phyloP scores from a whole-genome alignment of 2,329 filamentous ascomycete species.

The Myriosclerotinia scirpicola region DNA sequence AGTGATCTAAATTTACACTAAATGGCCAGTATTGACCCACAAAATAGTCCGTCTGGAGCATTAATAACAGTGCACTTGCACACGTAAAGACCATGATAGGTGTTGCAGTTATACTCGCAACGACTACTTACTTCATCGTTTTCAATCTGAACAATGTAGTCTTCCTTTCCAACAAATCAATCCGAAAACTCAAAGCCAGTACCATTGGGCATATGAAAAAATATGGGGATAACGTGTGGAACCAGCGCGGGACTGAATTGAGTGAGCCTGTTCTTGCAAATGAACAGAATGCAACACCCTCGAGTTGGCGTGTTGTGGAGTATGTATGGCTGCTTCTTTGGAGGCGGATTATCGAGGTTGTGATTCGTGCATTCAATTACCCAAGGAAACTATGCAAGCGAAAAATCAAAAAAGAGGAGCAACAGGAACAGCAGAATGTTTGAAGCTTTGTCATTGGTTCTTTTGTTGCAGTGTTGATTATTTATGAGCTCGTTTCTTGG shows the following conservation, averaged over 20 bases:
- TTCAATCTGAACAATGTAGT: no score
- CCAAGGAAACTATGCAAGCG: background rate
- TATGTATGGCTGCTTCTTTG: background rate
- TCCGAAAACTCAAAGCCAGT: no score
- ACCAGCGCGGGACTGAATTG: background rate
- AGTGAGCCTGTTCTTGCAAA: background rate
- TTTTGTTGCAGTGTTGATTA: background rate
- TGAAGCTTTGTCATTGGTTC: background rate
- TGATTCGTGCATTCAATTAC: background rate
- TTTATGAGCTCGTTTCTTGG: background rate
- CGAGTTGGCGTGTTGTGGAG: background rate
- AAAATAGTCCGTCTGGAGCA: no score
- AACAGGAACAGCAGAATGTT: background rate
- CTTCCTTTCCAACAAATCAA: no score
- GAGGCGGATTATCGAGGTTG: background rate
- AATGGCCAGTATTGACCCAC: no score
- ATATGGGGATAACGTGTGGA: background rate
- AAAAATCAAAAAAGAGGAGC: background rate
- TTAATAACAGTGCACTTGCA: no score
- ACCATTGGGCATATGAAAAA: no score
- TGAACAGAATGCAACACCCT: background rate
- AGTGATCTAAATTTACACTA: no score
- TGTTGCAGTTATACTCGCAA: no score
- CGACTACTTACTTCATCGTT: no score
- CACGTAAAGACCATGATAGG: no score